A percentile compares a stretch with the other conserved stretches of the same genome.
phyloP scores from a whole-genome alignment of 331 rosid genomes.

The Quercus lobata region DNA sequence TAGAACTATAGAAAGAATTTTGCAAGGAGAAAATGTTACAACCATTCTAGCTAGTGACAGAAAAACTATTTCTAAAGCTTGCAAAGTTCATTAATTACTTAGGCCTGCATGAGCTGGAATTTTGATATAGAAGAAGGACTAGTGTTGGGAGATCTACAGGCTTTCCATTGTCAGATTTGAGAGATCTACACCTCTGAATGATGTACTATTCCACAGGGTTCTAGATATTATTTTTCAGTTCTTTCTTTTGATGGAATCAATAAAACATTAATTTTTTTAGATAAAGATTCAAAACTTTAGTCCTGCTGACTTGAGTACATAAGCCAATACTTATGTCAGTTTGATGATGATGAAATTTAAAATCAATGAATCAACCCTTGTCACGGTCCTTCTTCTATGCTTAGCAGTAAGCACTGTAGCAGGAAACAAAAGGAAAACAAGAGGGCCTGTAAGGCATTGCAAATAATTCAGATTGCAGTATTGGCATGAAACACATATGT shows the following conservation, averaged over 20 bases:
- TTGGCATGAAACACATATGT: no score
- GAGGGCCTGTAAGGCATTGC: no score
- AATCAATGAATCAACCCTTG: background rate
- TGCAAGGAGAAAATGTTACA: no score
- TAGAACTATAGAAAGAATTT: no score
- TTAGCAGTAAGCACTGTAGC: background rate
- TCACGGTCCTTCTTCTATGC: background rate
- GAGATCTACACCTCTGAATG: background rate
- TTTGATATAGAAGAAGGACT: no score
- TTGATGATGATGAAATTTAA: background rate
- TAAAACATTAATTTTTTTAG: background rate
- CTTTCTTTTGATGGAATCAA: background rate
- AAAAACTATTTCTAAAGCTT: no score
- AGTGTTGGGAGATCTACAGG: background rate
- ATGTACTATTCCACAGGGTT: background rate
- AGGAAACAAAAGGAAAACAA: no score
- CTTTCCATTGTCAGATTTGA: no score
- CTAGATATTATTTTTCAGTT: background rate
- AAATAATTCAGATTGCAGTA: no score
- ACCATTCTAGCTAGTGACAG: no score
- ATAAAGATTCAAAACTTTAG: background rate
- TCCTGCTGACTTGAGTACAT: background rate
- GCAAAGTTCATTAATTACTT: no score
- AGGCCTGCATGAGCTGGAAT: no score
- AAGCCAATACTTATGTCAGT: background rate